Conservation (phyloP, 768 basidiomycete species). For the Pisolithus tinctorius region DNA sequence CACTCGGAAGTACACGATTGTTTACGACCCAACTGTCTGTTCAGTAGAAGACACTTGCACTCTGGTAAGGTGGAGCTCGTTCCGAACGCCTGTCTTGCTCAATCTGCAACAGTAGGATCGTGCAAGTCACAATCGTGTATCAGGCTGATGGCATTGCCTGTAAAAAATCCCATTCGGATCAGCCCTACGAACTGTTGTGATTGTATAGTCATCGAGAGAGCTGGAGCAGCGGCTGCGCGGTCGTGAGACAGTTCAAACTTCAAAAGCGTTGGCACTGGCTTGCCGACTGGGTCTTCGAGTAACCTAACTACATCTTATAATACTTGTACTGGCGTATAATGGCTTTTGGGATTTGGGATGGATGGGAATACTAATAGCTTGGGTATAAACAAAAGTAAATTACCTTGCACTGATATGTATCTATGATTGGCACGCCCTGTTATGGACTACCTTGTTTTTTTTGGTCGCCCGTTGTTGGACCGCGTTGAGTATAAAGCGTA, state of each 20-base stretch:
- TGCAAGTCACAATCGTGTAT: constrained; percentile 52
- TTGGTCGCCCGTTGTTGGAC: neutral
- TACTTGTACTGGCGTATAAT: neutral
- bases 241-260: constrained; percentile 5
- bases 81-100: constrained; percentile 7
- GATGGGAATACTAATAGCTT: too few species aligned
- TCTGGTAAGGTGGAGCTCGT: constrained; percentile 35
- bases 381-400: too few species aligned
- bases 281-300: constrained; percentile 7
- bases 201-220: constrained; percentile 18
- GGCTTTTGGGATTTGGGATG: neutral
- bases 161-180: constrained; percentile 65
- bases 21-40: constrained; percentile 54
- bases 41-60: constrained; percentile 61
- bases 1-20: constrained; percentile 66
- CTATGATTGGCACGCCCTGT: neutral
- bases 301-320: constrained; percentile 17
- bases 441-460: neutral
- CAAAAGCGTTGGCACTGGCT: constrained; percentile 15
- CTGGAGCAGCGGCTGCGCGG: constrained; percentile 6
- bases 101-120: constrained; percentile 16
- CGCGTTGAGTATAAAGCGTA: neutral
- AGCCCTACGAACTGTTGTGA: constrained; percentile 42
- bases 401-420: too few species aligned
- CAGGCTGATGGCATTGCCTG: constrained; percentile 61